Evolutionary conservation across 202 grass and related monocot species (phyloP), one percentile per base, ranked within the genome.

Genomic region (Brachypodium distachyon): DNA sequence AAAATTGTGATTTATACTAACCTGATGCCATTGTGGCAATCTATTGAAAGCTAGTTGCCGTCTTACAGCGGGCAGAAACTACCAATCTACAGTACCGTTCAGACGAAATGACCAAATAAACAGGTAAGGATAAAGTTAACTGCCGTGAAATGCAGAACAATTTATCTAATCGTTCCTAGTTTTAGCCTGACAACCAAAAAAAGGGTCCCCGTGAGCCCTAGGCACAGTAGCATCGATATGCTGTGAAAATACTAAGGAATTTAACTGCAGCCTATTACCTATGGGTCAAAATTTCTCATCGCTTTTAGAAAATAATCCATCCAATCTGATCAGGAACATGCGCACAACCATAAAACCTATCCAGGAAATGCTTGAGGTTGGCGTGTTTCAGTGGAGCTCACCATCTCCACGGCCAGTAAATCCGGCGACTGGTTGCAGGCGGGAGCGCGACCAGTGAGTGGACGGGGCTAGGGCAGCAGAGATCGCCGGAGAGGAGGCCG

Each of bases 391-490:
- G 32, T 3, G n/a, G 13, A 70, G 28, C 69, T 60, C 72, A 88
- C 86, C 81, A 80, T 88, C 44, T 54, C 61, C 64, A 34, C 53
- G 4, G 47, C 51, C 43, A 13, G 28, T 4, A n/a, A 50, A 33
- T 46, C 43, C 43, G 23, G 22, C 61, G 31, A 42, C n/a, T 0
- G 37, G 37, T 1, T 44, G 12, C 6, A 23, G 25, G 28, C n/a
- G 53, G 42, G 5, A 34, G 25, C 3, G 22, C 55, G 44, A 16
- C 6, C 42, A 3, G 13, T 7, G 12, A 55, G 33, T n/a, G 23
- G 17, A 12, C 22, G 48, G 31, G 1, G 58, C 12, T 74, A 80
- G 60, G 50, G 53, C 2, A 41, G 16, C 10, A 7, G 71, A 51
- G 62, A 55, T 62, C 62, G 46, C 36, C 70, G 34, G 4, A 33